Conservation (phyloP, 305 asterid species). For the Nicotiana rustica region DNA sequence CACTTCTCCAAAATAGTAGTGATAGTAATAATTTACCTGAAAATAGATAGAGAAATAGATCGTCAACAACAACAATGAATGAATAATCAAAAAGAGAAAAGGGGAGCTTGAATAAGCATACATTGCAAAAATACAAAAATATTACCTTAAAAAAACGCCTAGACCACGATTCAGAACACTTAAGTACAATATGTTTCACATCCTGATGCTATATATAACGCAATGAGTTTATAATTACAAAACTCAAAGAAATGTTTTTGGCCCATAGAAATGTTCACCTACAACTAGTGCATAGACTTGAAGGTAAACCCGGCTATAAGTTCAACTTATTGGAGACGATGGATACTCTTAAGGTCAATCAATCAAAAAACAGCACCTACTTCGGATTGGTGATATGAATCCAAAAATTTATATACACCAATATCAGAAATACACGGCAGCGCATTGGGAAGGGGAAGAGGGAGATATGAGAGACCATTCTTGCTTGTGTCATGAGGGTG, state of each 20-base stretch:
- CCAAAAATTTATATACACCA: neutral
- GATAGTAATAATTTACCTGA: conserved; percentile 80
- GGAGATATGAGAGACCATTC: too few relatives aligned
- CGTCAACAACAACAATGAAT: conserved; percentile 16
- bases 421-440: neutral
- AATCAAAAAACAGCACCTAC: neutral
- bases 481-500: too few relatives aligned
- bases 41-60: conserved; percentile 35
- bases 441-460: too few relatives aligned
- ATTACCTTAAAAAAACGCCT: neutral
- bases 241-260: neutral
- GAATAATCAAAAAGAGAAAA: neutral
- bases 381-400: neutral
- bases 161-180: neutral
- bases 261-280: neutral
- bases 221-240: neutral
- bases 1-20: conserved; percentile 76
- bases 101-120: neutral
- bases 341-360: neutral
- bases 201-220: neutral
- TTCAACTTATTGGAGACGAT: neutral
- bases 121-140: neutral
- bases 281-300: neutral
- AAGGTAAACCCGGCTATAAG: neutral
- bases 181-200: neutral